phyloP scores from a whole-genome alignment of 225 moss, liverwort and hornwort genomes.

The Polytrichum formosum region DNA sequence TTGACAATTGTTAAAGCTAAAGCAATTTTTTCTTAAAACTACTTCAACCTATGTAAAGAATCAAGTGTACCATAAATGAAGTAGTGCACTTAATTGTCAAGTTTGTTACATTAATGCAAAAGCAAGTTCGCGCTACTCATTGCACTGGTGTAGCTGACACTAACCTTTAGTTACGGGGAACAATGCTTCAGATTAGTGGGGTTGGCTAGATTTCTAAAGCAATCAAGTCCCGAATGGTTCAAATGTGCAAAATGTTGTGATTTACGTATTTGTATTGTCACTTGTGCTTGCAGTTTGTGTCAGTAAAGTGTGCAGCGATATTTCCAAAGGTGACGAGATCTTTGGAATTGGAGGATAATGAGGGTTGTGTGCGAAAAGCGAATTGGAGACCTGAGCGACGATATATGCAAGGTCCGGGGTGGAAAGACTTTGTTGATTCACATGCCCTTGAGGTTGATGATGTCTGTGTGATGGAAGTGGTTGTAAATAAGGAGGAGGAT shows the following conservation, averaged over 20 bases:
- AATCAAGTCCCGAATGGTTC: neutral
- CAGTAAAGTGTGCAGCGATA: constrained; percentile 40
- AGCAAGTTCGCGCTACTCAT: too few species aligned
- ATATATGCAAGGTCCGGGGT: constrained; percentile 38
- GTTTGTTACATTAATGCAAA: too few species aligned
- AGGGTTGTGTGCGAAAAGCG: constrained; percentile 17
- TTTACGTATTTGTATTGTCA: neutral
- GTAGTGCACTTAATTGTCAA: too few species aligned
- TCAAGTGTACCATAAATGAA: too few species aligned
- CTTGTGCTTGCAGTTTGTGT: constrained; percentile 31
- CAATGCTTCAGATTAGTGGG: too few species aligned
- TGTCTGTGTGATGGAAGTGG: constrained; percentile 42
- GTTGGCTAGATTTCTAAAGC: too few species aligned
- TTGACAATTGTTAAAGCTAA: too few species aligned
- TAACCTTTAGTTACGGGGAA: too few species aligned
- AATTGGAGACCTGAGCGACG: constrained; percentile 32
- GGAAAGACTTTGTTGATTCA: constrained; percentile 33
- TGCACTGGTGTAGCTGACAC: too few species aligned
- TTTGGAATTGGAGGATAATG: constrained; percentile 24
- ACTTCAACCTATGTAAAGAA: too few species aligned
- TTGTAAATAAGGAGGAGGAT: constrained; percentile 9
- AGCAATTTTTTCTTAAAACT: too few species aligned
- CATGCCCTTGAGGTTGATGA: constrained; percentile 35
- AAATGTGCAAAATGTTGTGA: neutral
- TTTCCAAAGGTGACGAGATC: constrained; percentile 24